Evolutionary conservation across 1,284 basidiomycete species (phyloP), one percentile per base, ranked within the genome.

Genomic region (Tranzscheliella williamsii): DNA sequence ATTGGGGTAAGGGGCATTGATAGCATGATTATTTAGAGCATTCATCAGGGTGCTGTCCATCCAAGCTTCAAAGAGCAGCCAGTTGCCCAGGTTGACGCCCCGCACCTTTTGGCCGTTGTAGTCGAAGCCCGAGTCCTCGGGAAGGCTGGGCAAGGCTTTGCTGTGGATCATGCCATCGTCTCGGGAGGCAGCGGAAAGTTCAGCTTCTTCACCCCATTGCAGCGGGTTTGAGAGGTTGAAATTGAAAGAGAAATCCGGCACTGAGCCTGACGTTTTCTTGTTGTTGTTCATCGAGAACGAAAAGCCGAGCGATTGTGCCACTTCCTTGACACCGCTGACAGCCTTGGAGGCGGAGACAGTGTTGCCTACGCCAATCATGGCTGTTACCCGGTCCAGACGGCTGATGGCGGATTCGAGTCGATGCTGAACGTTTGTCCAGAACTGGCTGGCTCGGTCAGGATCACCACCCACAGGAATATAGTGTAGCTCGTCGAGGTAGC

Each of bases 1-100:
- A 51, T 66, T 64, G 18, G 57, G 38, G 24, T 38, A 57, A 23
- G 66, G 66, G 0, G 67, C 64, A 41, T 72, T 72, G 55, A 67
- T 56, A 36, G 61, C 71, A 38, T 73, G 63, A 39, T 62, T 39
- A 48, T 75, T 72, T 38, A 64, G 54, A 20, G 56, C 38, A 26
- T 65, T 26, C 50, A 71, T 50, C 33, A 93, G 94, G 13, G 60
- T 39, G 40, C 52, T 57, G 27, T 73, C 71, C 50, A 76, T 75
- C 45, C 65, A 76, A 13, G 57, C 56, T 45, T 76, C 73, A 24
- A 66, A 58, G 26, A 75, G 63, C 24, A 76, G 65, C 73, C 73
- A 76, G 43, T 72, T 72, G 30, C 72, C 73, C 17, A 76, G 27
- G 49, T 74, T 70, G 46, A 76, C 73, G 36, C 73, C 73, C 24